Evolutionary conservation across 495 filamentous ascomycete genomes (phyloP), one percentile per base, ranked within the genome.

Genomic region (Aspergillus avenaceus): DNA sequence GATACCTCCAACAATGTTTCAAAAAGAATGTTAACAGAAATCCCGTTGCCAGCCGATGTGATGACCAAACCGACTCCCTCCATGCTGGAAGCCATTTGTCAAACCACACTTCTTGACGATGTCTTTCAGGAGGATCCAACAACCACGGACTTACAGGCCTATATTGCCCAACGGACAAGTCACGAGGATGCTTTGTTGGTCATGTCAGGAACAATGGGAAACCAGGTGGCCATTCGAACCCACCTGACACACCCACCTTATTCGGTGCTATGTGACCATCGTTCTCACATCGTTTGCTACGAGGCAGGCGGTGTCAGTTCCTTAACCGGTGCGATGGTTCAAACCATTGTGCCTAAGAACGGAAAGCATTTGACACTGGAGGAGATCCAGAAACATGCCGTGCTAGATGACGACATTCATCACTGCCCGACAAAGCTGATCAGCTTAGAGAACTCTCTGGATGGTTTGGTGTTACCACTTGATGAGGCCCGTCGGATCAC

Each of bases 131-230:
- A 92, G 66, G 91, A 95, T 64, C 77, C 82, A 0, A 90, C 87
- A 0, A 96, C 91, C 22, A 81, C 73, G 32, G 73, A 79, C 45
- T 81, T 97, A 31, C 85, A 90, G 65, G 61, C 72, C 27, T 83
- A 86, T 53, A 73, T 93, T 18, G 86, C 88, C 23, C 63, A 73
- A 24, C 75, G 91, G 4, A 83, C 88, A 2, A 78, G 78, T 54
- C 88, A 93, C 61, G 81, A 87, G 49, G 83, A 82, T 25, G 84
- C 79, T 1, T 47, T 74, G 23, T 81, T 96, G 36, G 90, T 96
- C 19, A 73, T 93, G 41, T 91, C 86, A 0, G 92, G 92, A 4
- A 96, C 92, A 14, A 95, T 96, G 89, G 92, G 74, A 2, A 81
- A 81, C 58, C 77, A 80, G 53, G 61, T 81, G 4, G 63, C 71